Evolutionary conservation across 2,329 filamentous ascomycete species (phyloP), one percentile per base, ranked within the genome.

Genomic region (Verticillium nubilum): DNA sequence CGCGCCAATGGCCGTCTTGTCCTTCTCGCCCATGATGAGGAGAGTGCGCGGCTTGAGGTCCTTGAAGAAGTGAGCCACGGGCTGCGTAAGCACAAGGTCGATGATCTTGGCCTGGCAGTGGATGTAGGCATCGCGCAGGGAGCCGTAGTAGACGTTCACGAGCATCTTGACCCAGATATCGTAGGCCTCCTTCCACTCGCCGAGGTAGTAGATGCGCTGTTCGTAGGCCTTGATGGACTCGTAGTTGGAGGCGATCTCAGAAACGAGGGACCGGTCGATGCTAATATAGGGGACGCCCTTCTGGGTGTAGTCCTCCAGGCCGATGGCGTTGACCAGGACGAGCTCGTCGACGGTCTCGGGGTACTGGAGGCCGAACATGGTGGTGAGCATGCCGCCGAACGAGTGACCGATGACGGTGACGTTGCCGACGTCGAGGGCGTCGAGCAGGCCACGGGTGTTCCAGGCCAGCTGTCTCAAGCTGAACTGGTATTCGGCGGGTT

Each of bases 391-490:
- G 1, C 93, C 93, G 17, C 93, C 93, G 86, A 97, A 94, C 50
- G 91, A 96, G 72, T 97, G 93, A 0, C 93, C 92, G 3, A 96
- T 78, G 3, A 97, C 79, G 23, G 97, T 80, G 2, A 96, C 81
- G 76, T 97, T 93, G 1, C 91, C 92, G 54, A 84, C 68, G 10
- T 69, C 70, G 23, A 84, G 71, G 1, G 73, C 69, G 54, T 74
- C 63, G 10, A 84, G 72, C 5, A 85, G 70, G n/a, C 70, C 72
- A 42, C 75, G 72, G 12, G 80, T 83, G 71, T 84, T 84, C 63
- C 72, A 71, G 1, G 78, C 76, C 5, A 84, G 70, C 67, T 83
- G 80, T 29, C 78, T 74, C 7, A 84, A 71, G 29, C 74, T 80
- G 71, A 81, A 83, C 66, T 84, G 80, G 67, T 84, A 84, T 12